Conservation (phyloP, 2,329 filamentous ascomycete genomes). For the Periconia digitata region DNA sequence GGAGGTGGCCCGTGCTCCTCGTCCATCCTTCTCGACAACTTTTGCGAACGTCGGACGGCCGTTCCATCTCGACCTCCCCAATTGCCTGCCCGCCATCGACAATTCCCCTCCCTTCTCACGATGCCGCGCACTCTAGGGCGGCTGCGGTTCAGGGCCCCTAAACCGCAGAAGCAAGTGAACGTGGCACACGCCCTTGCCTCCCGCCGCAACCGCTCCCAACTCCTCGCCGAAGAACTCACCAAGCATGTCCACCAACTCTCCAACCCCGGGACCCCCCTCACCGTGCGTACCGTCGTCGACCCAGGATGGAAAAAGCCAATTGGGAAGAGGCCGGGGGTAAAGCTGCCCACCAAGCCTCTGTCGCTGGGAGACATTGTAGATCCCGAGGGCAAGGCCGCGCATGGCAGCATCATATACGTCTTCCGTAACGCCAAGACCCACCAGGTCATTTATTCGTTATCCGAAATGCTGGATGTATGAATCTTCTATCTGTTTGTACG, state of each 20-base stretch:
- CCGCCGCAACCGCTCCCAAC: too few relatives aligned
- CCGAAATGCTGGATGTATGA: constrained; percentile 57
- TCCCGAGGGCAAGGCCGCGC: constrained; percentile 28
- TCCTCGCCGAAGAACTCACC: constrained; percentile 16
- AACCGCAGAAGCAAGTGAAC: constrained; percentile 16
- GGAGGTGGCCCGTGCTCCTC: constrained; percentile 12
- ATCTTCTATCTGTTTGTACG: not conserved
- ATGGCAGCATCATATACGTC: constrained; percentile 63
- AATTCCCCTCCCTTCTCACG: constrained; percentile 6
- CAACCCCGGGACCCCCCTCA: constrained; percentile 24
- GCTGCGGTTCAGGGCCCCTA: constrained; percentile 24
- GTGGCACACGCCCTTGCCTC: constrained; percentile 18
- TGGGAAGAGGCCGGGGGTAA: constrained; percentile 10
- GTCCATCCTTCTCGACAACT: constrained; percentile 5
- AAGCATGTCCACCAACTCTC: constrained; percentile 28
- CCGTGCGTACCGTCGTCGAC: constrained; percentile 27
- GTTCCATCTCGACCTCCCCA: constrained; percentile 7
- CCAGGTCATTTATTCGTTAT: constrained; percentile 65
- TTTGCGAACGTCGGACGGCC: constrained; percentile 8
- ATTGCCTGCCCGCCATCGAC: constrained; percentile 11
- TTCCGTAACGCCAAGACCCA: constrained; percentile 64
- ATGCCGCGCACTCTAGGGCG: constrained; percentile 35
- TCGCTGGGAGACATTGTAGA: constrained; percentile 47
- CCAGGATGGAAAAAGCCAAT: constrained; percentile 19
- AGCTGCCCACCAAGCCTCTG: constrained; percentile 21